Percentiles rank a stretch among this genome's conserved stretches.
phyloP scores from a whole-genome alignment of 192 early-diverging fungal genomes.

The Backusella mclennaniae region DNA sequence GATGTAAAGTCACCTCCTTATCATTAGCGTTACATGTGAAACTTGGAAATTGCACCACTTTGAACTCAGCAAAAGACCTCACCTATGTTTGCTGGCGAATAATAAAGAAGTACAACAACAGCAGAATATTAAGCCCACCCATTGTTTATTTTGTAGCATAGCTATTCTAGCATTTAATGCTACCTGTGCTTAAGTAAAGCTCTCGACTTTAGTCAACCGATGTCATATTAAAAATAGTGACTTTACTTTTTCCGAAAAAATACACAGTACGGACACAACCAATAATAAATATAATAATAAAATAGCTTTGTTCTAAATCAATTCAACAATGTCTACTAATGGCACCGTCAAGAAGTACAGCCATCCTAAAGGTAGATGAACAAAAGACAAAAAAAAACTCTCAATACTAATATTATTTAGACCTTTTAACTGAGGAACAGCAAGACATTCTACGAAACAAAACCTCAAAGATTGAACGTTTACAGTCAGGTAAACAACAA shows the following conservation, averaged over 20 bases:
- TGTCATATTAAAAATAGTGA: conserved; percentile 2
- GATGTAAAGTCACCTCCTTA: too few species aligned
- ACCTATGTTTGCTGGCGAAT: not conserved
- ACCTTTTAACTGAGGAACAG: conserved; percentile 37
- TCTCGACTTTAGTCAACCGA: not conserved
- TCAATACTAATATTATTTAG: conserved; percentile 1
- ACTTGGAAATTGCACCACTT: not conserved
- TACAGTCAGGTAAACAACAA: conserved; percentile 28
- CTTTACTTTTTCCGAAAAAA: not conserved
- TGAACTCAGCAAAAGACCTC: not conserved
- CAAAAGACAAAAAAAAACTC: not conserved
- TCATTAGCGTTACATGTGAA: not conserved
- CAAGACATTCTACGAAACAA: conserved; percentile 31
- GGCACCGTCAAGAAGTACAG: not conserved
- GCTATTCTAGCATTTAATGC: not conserved
- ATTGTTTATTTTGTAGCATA: not conserved
- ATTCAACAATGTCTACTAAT: not conserved
- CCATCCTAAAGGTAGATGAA: not conserved
- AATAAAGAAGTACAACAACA: not conserved
- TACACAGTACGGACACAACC: not conserved
- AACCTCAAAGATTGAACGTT: conserved; percentile 25
- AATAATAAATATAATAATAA: not conserved
- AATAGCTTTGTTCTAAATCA: not conserved
- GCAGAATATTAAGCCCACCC: not conserved
- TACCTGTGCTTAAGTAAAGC: not conserved